Evolutionary conservation across 2,329 filamentous ascomycete species (phyloP), one percentile per base, ranked within the genome.

Genomic region (Pestalotiopsis sp.): DNA sequence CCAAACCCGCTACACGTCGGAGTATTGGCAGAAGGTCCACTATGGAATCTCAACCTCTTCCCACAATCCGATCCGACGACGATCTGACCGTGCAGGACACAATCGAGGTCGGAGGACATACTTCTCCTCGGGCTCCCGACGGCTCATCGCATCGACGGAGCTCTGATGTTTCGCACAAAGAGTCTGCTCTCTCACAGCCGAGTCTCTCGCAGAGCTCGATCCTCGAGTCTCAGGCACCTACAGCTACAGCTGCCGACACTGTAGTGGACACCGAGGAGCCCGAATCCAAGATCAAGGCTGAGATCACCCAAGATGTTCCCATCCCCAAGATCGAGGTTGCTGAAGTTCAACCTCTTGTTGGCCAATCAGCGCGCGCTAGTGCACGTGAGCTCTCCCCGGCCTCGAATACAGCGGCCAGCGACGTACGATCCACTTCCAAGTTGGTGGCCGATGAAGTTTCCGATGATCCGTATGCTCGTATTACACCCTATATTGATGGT

Each of bases 31-130:
- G 73, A 41, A 78, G 76, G 61, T 71, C 76, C n/a, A 76, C 73
- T 45, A 69, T 74, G 13, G 78, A 82, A 65, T 76, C 73, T 17
- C 74, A 74, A 57, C 9, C 72, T 4, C 72, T 70, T 65, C 69
- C 72, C 4, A 68, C 74, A 36, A 71, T 76, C 17, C 73, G 73
- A 27, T 74, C 74, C 57, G 74, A 70, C 36, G 81, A 85, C 64
- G 82, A 85, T 69, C 84, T 84, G 36, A 83, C 87, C 58, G 84
- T 88, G 36, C 83, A 87, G 74, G 87, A 89, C 74, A 88, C 86
- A 14, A 89, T 89, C 69, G 84, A 88, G 73, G 87, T 88, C 63
- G 85, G 86, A 61, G 83, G 84, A 55, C 79, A 79, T 39, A 79
- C 79, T 23, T 79, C 78, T 62, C 73, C 75, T 49, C 73, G 76